Conservation (phyloP, 2,329 filamentous ascomycete species). For the Botrytis pseudocinerea region DNA sequence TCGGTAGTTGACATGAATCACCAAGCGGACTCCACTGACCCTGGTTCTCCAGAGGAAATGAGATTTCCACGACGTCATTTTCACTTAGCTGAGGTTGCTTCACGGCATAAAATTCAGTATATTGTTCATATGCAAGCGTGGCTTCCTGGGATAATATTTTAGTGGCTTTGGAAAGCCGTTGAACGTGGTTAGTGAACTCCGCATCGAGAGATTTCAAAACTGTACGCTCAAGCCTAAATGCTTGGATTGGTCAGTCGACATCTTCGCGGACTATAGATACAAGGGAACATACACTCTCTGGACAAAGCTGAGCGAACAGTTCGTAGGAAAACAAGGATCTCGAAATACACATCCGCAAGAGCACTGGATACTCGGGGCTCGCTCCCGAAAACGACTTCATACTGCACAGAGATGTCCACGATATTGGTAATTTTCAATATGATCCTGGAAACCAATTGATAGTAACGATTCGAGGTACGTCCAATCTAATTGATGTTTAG, state of each 20-base stretch:
- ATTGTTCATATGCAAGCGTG: slow-evolving; percentile 3
- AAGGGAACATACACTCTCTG: slow-evolving; percentile 12
- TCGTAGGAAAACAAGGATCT: slow-evolving; percentile 12
- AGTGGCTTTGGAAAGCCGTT: slow-evolving; percentile 8
- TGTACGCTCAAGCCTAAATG: slow-evolving; percentile 19
- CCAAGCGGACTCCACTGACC: background rate
- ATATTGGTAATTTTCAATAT: slow-evolving; percentile 12
- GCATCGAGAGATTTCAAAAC: slow-evolving; percentile 16
- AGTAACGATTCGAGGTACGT: slow-evolving; percentile 11
- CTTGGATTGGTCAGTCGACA: background rate
- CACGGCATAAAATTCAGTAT: slow-evolving; percentile 2
- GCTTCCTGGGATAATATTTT: slow-evolving; percentile 16
- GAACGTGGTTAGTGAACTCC: slow-evolving; percentile 13
- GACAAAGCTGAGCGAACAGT: slow-evolving; percentile 10
- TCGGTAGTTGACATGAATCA: background rate
- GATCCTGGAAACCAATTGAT: slow-evolving; percentile 12
- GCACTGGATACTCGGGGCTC: slow-evolving; percentile 12
- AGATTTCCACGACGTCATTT: background rate
- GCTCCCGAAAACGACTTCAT: slow-evolving; percentile 15
- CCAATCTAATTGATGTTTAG: slow-evolving; percentile 15
- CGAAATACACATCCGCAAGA: slow-evolving; percentile 19
- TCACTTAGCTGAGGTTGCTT: background rate
- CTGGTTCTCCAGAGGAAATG: background rate
- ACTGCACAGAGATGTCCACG: slow-evolving; percentile 10
- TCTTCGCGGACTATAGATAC: background rate